Percentiles rank a stretch among this genome's conserved stretches.
These are phyloP conservation scores for Penicillium psychrosexuale DNA, from an alignment of 2,329 filamentous ascomycete species.

Conservation along the genomic window DNA sequence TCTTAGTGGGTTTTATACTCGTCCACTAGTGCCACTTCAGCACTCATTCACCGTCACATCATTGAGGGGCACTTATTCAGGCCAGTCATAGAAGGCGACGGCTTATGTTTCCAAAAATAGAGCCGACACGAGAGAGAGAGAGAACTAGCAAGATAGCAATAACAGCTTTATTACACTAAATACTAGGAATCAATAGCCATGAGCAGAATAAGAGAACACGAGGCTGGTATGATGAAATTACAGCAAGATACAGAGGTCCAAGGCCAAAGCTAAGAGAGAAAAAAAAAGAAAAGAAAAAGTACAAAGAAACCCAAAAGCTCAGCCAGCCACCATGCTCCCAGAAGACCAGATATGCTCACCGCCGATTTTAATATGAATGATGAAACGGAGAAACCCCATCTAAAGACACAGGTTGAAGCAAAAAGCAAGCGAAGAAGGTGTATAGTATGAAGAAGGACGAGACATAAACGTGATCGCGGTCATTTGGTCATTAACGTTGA, in stretches of 20 bases:
- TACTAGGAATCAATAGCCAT: neutral
- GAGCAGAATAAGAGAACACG: constrained; percentile 5
- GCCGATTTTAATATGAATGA: constrained; percentile 7
- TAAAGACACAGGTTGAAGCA: constrained; percentile 16
- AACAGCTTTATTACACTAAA: neutral
- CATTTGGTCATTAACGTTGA: constrained; percentile 36
- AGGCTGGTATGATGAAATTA: constrained; percentile 20
- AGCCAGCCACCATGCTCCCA: constrained; percentile 11
- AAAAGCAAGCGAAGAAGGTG: constrained; percentile 11
- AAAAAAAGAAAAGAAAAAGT: constrained; percentile 9
- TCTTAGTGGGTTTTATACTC: neutral
- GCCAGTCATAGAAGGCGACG: neutral
- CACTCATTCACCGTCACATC: neutral
- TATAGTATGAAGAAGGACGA: constrained; percentile 12
- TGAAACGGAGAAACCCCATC: constrained; percentile 11
- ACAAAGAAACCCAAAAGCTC: constrained; percentile 8
- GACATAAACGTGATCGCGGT: constrained; percentile 22
- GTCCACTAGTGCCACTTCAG: neutral
- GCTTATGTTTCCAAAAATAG: neutral
- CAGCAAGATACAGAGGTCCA: constrained; percentile 7
- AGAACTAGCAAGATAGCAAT: neutral
- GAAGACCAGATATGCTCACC: constrained; percentile 18
- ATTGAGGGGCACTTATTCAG: neutral
- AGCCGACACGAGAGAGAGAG: neutral
- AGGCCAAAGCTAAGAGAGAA: neutral